These are phyloP conservation scores for Trametes cubensis DNA, from an alignment of 768 basidiomycete genomes.

Conservation along the genomic window DNA sequence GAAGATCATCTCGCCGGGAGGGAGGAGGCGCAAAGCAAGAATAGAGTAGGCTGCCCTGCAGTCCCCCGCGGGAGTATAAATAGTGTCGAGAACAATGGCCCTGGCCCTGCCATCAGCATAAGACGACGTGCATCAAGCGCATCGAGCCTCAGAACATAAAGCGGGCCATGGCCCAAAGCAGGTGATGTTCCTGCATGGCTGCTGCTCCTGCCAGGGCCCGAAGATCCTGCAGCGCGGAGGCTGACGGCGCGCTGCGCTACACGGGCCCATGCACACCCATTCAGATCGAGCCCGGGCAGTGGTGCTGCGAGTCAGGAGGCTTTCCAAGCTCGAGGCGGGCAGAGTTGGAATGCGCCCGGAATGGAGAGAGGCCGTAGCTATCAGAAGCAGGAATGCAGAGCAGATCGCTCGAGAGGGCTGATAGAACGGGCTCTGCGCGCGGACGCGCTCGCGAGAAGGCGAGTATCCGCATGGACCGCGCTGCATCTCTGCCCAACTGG, in stretches of 20 bases:
- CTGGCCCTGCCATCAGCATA: conserved; percentile 1
- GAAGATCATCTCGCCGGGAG: conserved; percentile 8
- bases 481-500: conserved; percentile 3
- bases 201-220: conserved; percentile 1
- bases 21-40: conserved; percentile 1
- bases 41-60: background rate
- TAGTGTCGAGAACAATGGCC: conserved; percentile 8
- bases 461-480: conserved; percentile 14
- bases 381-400: conserved; percentile 10
- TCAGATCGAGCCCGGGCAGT: conserved; percentile 13
- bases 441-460: conserved; percentile 13
- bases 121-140: background rate
- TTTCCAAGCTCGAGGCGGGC: background rate
- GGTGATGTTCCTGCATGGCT: conserved; percentile 1
- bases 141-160: background rate
- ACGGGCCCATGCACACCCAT: background rate
- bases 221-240: background rate
- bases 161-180: conserved; percentile 5
- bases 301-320: conserved; percentile 8
- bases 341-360: background rate
- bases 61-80: conserved; percentile 19
- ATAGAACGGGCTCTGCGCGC: background rate
- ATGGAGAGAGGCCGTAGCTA: background rate
- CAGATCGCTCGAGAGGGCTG: background rate
- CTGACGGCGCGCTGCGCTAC: background rate